phyloP scores from a whole-genome alignment of 202 grass and related monocot genomes.

The Setaria italica region DNA sequence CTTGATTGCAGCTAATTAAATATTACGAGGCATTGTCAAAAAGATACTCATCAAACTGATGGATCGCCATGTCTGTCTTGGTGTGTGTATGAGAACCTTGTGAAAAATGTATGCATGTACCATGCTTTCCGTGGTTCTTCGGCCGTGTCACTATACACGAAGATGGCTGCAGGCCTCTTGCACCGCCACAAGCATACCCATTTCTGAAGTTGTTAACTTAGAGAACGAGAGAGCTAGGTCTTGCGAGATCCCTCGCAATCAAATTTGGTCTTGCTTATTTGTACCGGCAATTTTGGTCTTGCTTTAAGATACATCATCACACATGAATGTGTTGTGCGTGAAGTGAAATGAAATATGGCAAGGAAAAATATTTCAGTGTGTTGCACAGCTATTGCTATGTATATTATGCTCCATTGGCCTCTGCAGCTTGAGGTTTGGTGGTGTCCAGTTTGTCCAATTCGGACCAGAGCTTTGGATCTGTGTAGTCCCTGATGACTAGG shows the following conservation, averaged over 20 bases:
- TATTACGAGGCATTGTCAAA: conserved; percentile 51
- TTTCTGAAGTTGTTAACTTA: neutral
- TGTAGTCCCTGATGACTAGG: conserved; percentile 65
- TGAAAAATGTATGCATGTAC: neutral
- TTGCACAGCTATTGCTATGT: neutral
- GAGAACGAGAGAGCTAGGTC: neutral
- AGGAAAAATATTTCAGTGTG: neutral
- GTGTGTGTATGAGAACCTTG: neutral
- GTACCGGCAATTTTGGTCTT: neutral
- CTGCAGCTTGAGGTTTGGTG: neutral
- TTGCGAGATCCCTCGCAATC: neutral
- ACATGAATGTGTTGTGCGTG: neutral
- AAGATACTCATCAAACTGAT: conserved; percentile 49
- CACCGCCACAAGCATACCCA: neutral
- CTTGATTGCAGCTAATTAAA: conserved; percentile 54
- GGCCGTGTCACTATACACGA: too few relatives aligned
- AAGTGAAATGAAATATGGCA: conserved; percentile 10
- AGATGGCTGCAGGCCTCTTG: too few relatives aligned
- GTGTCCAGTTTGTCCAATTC: conserved; percentile 40
- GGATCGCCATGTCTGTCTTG: neutral
- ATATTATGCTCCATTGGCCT: neutral
- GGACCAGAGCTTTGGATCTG: conserved; percentile 55
- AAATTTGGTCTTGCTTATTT: conserved; percentile 14
- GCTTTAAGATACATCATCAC: neutral
- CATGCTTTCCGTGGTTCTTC: neutral